Percentiles rank a stretch among this genome's conserved stretches.
Conservation (phyloP, 331 rosid species). For the Quercus lobata region DNA sequence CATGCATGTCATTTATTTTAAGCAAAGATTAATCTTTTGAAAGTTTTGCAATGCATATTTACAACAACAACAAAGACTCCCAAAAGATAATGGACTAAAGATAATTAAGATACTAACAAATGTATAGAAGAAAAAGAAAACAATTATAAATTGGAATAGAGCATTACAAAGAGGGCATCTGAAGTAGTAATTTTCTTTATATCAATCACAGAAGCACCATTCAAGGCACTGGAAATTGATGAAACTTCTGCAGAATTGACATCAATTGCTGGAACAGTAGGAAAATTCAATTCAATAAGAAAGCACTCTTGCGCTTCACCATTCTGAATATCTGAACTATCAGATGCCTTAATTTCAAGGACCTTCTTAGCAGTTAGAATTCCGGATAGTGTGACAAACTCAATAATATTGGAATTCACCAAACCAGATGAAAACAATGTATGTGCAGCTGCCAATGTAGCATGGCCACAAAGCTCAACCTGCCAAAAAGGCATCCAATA, state of each 20-base stretch:
- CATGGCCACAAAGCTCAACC: slow-evolving; percentile 92
- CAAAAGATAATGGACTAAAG: not conserved
- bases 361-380: slow-evolving; percentile 49
- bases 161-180: slow-evolving; percentile 49
- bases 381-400: slow-evolving; percentile 70
- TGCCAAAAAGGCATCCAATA: slow-evolving; percentile 13
- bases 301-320: slow-evolving; percentile 33
- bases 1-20: not conserved
- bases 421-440: slow-evolving; percentile 51
- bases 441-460: slow-evolving; percentile 80
- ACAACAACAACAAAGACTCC: too few species aligned
- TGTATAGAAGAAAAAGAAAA: not conserved
- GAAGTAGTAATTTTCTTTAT: slow-evolving; percentile 30
- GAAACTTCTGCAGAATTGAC: slow-evolving; percentile 35
- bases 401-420: slow-evolving; percentile 32
- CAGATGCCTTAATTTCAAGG: slow-evolving; percentile 8
- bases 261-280: slow-evolving; percentile 37
- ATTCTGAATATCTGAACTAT: slow-evolving; percentile 25
- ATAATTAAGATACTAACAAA: not conserved
- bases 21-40: not conserved
- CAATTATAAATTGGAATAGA: not conserved
- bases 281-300: slow-evolving; percentile 64
- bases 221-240: slow-evolving; percentile 43
- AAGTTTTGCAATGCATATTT: not conserved
- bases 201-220: slow-evolving; percentile 47